Base-by-base conservation (phyloP, 1,284 basidiomycete species). In the Moesziomyces sp. region DNA sequence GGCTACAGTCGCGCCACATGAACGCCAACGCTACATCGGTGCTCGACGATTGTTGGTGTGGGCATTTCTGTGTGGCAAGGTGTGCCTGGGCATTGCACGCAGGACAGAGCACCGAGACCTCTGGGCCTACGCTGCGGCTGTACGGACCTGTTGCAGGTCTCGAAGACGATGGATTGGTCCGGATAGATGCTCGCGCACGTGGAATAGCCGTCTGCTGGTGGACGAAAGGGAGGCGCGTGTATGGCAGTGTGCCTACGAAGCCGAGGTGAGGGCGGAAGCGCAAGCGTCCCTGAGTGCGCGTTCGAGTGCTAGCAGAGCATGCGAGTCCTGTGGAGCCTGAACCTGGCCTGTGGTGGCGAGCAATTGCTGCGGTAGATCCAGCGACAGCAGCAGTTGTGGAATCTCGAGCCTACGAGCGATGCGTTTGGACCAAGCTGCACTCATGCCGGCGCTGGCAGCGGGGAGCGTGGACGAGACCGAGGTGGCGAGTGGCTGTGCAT, bases 361-460 rank as follows among this genome's bases (percentile, higher is more conserved):
- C 23, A 76, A 50, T 10, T 63, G 7, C 0, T 45, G 35, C 0
- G 78, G 78, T 1, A 79, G 16, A 45, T 74, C 62, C n/a, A 79
- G 63, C 18, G 67, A 69, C 28, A 79, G 71, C 8, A 72, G 58
- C 13, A 79, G 61, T 38, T 79, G 78, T 0, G 75, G 59, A 24
- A 78, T n/a, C 1, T 34, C 21, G 1, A 74, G 52, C 43, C 56
- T 58, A 16, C 42, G 2, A 1, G 71, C 68, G 61, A 65, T 40
- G 1, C 61, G 57, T 57, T 59, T 65, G 50, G 51, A 58, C 59
- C 67, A 53, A 28, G 57, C 24, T 21, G 47, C 35, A 18, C 64
- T 46, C 9, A 67, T 47, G 10, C 52, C 52, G 0, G 73, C 46
- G 0, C 47, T 51, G n/a, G 65, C 44, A 3, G 46, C 5, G 13